Evolutionary conservation across 805 yeast species (phyloP).

Genomic region (Starmerella scarabaei): DNA sequence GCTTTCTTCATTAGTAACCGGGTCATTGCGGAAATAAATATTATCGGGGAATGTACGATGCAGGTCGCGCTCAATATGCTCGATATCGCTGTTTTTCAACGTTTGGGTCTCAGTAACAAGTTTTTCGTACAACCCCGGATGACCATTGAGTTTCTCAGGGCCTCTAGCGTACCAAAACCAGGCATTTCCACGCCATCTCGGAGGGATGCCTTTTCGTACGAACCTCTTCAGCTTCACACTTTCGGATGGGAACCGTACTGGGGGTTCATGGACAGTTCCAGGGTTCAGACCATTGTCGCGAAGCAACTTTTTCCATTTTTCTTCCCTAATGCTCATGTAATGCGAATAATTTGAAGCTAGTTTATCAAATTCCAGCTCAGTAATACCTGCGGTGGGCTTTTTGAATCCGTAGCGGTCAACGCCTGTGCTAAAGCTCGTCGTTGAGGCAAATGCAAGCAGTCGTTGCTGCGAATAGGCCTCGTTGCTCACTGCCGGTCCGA

Average conservation of each 20-base stretch:
- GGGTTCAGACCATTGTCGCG: constrained; percentile 49
- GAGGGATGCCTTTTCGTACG: constrained; percentile 85
- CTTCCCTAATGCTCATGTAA: constrained; percentile 50
- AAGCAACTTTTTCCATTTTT: constrained; percentile 63
- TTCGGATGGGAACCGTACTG: constrained; percentile 27
- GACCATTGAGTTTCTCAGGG: constrained; percentile 50
- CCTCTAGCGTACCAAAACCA: constrained; percentile 95
- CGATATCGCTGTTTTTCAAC: constrained; percentile 60
- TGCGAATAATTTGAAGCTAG: constrained; percentile 67
- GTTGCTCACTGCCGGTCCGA: neutral
- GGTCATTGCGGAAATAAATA: constrained; percentile 49
- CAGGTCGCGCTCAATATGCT: constrained; percentile 85
- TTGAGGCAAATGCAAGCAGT: constrained; percentile 10
- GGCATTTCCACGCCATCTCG: constrained; percentile 93
- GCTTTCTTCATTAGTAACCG: constrained; percentile 32
- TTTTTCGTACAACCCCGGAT: constrained; percentile 61
- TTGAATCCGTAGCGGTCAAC: constrained; percentile 78
- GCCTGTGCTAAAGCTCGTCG: constrained; percentile 14
- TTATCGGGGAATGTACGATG: constrained; percentile 94
- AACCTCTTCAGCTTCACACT: constrained; percentile 45
- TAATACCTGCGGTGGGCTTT: constrained; percentile 43
- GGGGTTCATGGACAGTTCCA: constrained; percentile 30
- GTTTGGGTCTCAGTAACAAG: constrained; percentile 46
- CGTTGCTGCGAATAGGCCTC: neutral
- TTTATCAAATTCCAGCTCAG: constrained; percentile 45